phyloP scores from a whole-genome alignment of 768 basidiomycete species.

The Peribolospora baueri region DNA sequence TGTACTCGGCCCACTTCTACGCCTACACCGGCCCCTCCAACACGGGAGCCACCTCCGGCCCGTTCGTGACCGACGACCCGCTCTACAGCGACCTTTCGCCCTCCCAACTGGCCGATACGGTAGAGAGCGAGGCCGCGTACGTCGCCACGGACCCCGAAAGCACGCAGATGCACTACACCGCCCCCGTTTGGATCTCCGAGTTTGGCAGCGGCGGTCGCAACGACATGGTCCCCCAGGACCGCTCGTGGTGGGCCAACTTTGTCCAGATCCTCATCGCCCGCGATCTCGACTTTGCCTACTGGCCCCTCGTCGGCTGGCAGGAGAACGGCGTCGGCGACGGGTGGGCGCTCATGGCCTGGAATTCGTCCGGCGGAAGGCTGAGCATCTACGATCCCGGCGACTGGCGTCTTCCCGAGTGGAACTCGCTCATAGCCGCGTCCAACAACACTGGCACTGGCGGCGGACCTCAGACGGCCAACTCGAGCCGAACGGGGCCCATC shows the following conservation, averaged over 20 bases:
- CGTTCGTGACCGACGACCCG: slow-evolving; percentile 3
- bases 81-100: slow-evolving; percentile 1
- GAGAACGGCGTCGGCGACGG: not conserved
- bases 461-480: too few relatives aligned
- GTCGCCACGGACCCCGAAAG: not conserved
- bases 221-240: not conserved
- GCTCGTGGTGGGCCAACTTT: slow-evolving; percentile 1
- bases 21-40: slow-evolving; percentile 4
- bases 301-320: slow-evolving; percentile 4
- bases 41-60: not conserved
- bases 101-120: not conserved
- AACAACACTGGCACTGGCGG: too few relatives aligned
- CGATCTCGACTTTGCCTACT: slow-evolving; percentile 6
- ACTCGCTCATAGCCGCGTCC: too few relatives aligned
- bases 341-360: slow-evolving; percentile 2
- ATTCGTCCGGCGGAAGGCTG: not conserved
- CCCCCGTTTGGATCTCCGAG: slow-evolving; percentile 2
- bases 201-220: not conserved
- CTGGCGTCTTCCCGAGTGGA: not conserved
- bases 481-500: too few relatives aligned
- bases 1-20: slow-evolving; percentile 6
- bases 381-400: slow-evolving; percentile 1
- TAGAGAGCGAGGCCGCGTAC: not conserved
- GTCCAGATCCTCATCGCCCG: not conserved
- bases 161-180: not conserved